Evolutionary conservation across 495 filamentous ascomycete genomes (phyloP).

Genomic region (Xylaria cubensis): DNA sequence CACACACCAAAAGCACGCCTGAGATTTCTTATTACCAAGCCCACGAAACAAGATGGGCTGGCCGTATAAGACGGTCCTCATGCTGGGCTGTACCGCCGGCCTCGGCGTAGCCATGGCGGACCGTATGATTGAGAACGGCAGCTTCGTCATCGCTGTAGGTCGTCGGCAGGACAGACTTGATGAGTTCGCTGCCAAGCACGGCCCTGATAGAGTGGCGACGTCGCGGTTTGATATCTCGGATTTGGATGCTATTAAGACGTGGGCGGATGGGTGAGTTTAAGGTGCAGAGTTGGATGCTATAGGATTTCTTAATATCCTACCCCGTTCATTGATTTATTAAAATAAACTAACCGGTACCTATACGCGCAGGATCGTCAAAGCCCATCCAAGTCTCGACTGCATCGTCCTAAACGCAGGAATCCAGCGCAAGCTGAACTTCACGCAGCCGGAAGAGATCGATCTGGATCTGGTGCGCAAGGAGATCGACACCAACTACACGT

Average conservation of each 20-base stretch:
- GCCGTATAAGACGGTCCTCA: slow-evolving; percentile 70
- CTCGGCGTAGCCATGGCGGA: slow-evolving; percentile 72
- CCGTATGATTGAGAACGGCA: slow-evolving; percentile 65
- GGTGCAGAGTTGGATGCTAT: background rate
- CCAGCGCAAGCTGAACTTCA: slow-evolving; percentile 65
- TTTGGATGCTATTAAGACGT: slow-evolving; percentile 62
- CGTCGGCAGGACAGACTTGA: slow-evolving; percentile 71
- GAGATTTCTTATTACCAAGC: background rate
- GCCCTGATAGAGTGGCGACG: slow-evolving; percentile 57
- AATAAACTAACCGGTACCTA: background rate
- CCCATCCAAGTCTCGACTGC: slow-evolving; percentile 63
- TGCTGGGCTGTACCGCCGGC: slow-evolving; percentile 75
- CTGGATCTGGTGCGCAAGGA: slow-evolving; percentile 61
- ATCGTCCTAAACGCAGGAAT: slow-evolving; percentile 66
- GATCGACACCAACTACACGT: slow-evolving; percentile 71
- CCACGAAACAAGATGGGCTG: slow-evolving; percentile 54
- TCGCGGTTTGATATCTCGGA: slow-evolving; percentile 70
- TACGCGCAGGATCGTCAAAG: slow-evolving; percentile 55
- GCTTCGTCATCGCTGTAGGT: slow-evolving; percentile 67
- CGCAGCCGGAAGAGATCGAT: slow-evolving; percentile 63
- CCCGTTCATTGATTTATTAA: background rate
- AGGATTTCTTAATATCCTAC: background rate
- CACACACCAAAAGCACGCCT: background rate
- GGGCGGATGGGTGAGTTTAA: slow-evolving; percentile 55
- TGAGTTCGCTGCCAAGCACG: slow-evolving; percentile 64